Evolutionary conservation across 2,329 filamentous ascomycete species (phyloP).

Genomic region (Cytospora schulzeri): DNA sequence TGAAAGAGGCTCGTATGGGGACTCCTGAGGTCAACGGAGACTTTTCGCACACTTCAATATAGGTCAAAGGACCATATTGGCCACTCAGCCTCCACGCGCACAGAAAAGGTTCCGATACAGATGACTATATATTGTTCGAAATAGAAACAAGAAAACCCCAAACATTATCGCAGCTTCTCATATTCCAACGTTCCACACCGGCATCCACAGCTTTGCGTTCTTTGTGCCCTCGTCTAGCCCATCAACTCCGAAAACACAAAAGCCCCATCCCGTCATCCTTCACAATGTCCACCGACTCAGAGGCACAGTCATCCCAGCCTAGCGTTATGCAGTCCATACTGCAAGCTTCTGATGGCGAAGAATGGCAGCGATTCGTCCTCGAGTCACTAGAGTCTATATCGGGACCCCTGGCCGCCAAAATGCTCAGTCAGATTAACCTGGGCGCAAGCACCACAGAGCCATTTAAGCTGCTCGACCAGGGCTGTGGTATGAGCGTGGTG

Average conservation of each 20-base stretch:
- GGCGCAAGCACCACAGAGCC: slow-evolving; percentile 33
- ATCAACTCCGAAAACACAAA: not conserved
- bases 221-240: not conserved
- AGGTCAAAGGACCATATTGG: too few relatives aligned
- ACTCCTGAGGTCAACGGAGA: too few relatives aligned
- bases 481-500: slow-evolving; percentile 55
- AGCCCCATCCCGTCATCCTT: not conserved
- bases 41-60: not conserved
- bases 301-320: not conserved
- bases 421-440: slow-evolving; percentile 39
- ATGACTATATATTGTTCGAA: too few relatives aligned
- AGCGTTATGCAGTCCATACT: slow-evolving; percentile 21
- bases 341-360: slow-evolving; percentile 1
- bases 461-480: slow-evolving; percentile 52
- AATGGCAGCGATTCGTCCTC: slow-evolving; percentile 22
- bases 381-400: slow-evolving; percentile 29
- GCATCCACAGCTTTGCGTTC: not conserved
- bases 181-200: not conserved
- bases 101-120: not conserved
- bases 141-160: not conserved
- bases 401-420: slow-evolving; percentile 29
- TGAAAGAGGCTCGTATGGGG: too few relatives aligned
- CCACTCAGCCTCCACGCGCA: too few relatives aligned
- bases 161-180: not conserved
- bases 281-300: slow-evolving; percentile 2